Base-by-base conservation (phyloP, 306 rosid genomes). In the Crotalaria pallida region DNA sequence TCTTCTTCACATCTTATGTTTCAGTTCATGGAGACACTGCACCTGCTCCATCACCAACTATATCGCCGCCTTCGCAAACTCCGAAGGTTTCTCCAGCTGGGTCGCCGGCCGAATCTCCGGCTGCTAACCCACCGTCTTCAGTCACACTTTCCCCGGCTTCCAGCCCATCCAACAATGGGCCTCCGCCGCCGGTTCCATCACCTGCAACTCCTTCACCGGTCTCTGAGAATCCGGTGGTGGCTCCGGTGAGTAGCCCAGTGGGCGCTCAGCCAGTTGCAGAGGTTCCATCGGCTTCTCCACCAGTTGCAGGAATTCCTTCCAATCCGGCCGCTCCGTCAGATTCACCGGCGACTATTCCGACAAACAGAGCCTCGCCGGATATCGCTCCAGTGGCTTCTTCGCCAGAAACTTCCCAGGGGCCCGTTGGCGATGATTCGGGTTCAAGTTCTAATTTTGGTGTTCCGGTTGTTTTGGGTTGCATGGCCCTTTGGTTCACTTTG, bases 261-360 rank as follows among this genome's bases (percentile, higher is more conserved):
- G 88, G 11, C 47, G 68, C 85, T 72, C 84, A 90, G 0, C 58
- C 84, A 5, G 80, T 52, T 18, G 70, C 94, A 2, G 85, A 88
- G 57, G 82, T 55, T 0, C 97, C 97, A 0, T 73, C 84, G 21
- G 47, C 49, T 41, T 74, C 84, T 2, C 68, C 92, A 1, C 89
- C 95, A 0, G 87, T 87, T 6, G 72, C 67, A 0, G 69, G 77
- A 2, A 79, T 86, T 69, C 90, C 96, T 34, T 75, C 91, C 0
- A 86, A 85, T 73, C 81, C 96, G 3, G 76, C 82, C 19, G 48
- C 84, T 0, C 89, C 91, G 2, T 64, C 82, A 0, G 84, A 52
- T 4, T 73, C 92, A 2, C 96, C 96, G 0, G 70, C 49, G 3
- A 56, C 86, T 1, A 50, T 88, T 12, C 98, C 96, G 0, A 84